Conservation (phyloP, 1,284 basidiomycete genomes). For the Rhizopogon parksii region DNA sequence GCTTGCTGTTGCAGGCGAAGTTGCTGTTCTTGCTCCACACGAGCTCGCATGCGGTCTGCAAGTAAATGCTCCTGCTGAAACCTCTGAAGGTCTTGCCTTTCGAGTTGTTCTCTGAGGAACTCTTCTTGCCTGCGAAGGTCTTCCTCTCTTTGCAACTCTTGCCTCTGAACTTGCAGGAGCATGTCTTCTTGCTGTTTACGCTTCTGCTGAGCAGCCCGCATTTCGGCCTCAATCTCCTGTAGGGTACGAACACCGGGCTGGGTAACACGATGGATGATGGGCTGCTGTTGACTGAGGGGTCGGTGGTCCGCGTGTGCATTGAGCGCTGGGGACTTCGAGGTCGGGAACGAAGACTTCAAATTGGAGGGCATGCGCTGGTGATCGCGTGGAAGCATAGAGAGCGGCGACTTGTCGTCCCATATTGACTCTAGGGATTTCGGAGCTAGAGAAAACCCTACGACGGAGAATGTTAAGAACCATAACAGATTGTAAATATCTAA, state of each 20-base stretch:
- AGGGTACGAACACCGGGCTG: slow-evolving; percentile 65
- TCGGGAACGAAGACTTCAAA: slow-evolving; percentile 16
- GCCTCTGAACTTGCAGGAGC: slow-evolving; percentile 28
- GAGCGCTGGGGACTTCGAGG: slow-evolving; percentile 19
- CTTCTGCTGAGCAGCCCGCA: slow-evolving; percentile 54
- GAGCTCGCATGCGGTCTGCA: slow-evolving; percentile 15
- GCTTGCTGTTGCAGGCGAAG: slow-evolving; percentile 38
- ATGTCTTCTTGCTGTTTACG: slow-evolving; percentile 33
- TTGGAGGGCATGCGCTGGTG: slow-evolving; percentile 20
- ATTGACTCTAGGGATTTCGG: slow-evolving; percentile 59
- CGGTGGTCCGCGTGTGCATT: slow-evolving; percentile 19
- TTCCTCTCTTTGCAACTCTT: slow-evolving; percentile 21
- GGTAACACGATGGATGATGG: slow-evolving; percentile 27
- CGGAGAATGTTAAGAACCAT: slow-evolving; percentile 14
- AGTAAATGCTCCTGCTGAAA: slow-evolving; percentile 35
- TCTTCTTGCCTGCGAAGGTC: slow-evolving; percentile 32
- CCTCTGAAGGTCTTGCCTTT: slow-evolving; percentile 35
- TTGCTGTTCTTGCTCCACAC: slow-evolving; percentile 27
- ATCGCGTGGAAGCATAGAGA: slow-evolving; percentile 55
- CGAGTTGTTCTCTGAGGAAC: slow-evolving; percentile 32
- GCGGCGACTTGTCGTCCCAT: slow-evolving; percentile 74
- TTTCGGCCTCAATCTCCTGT: slow-evolving; percentile 92
- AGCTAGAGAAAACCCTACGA: slow-evolving; percentile 29
- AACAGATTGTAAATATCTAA: slow-evolving; percentile 11
- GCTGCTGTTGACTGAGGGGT: slow-evolving; percentile 25